Evolutionary conservation across 108 stramenopile genomes (phyloP), one percentile per base, ranked within the genome.

Genomic region (Parietichytrium sp.): DNA sequence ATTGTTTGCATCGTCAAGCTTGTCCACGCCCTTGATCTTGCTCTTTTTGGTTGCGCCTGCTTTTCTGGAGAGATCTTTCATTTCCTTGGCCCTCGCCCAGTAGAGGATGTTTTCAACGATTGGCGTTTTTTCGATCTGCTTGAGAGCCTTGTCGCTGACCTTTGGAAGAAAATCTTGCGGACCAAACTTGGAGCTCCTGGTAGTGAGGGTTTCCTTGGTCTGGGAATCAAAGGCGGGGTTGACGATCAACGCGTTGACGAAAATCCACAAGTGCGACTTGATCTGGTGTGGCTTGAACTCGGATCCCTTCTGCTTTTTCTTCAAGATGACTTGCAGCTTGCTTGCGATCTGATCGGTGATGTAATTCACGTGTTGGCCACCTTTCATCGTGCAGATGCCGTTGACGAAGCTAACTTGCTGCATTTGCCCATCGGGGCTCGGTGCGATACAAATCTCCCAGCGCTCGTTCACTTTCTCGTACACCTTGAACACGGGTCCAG

Each of bases 351-450:
- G 91, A 81, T 98, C 94, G 1, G 93, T 92, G 25, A 99, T 90
- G 85, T 88, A 92, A 47, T 90, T 87, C 3, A 97, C 97, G 85
- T 99, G 98, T 4, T 85, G 85, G 7, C 98, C 98, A 30, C 98
- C 98, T 84, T 97, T 98, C 52, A 89, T 87, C n/a, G 97, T 98
- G 77, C 89, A 88, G 80, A 99, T 99, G 27, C 94, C 90, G 86
- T 99, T 99, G 23, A 98, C 97, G 82, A 98, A 99, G 15, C 95
- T 96, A 49, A 99, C 92, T 79, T 98, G 97, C 83, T 95, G 87
- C 54, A 95, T 90, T 42, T 88, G 88, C 8, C 95, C 95, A 77
- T 96, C 96, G 10, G 79, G 81, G 4, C 93, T 92, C 12, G 87
- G 50, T n/a, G 87, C 91, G n/a, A 97, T 93, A 29, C 95, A 93